Evolutionary conservation across 805 yeast genomes (phyloP).

Genomic region (Saccharomycopsis selenospora): DNA sequence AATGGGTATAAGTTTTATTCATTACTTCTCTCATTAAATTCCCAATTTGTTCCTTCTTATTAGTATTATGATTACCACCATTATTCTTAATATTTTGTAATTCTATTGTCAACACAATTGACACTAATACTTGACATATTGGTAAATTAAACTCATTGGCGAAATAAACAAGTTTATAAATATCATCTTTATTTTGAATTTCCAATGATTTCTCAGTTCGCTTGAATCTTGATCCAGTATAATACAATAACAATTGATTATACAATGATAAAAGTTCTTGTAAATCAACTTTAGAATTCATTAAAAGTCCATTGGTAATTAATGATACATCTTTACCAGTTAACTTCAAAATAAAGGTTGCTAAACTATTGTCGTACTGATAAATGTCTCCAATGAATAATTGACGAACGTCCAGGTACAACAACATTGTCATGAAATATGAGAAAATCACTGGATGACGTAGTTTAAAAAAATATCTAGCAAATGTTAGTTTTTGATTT

Average conservation of each 20-base stretch:
- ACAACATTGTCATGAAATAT: neutral
- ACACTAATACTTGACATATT: conserved; percentile 35
- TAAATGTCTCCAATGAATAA: neutral
- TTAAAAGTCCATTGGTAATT: neutral
- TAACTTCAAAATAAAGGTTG: neutral
- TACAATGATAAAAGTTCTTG: conserved; percentile 20
- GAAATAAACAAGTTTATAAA: conserved; percentile 23
- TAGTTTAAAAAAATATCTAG: neutral
- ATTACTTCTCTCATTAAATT: conserved; percentile 8
- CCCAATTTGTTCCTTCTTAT: conserved; percentile 13
- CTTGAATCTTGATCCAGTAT: neutral
- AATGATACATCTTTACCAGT: neutral
- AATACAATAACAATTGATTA: conserved; percentile 17
- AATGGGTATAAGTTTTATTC: conserved; percentile 13
- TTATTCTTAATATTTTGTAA: conserved; percentile 1
- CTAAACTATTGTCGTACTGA: neutral
- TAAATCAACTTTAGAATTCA: conserved; percentile 13
- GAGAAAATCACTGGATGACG: neutral
- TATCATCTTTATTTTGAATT: conserved; percentile 12
- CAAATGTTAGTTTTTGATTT: neutral
- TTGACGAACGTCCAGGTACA: neutral
- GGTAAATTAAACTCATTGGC: conserved; percentile 37
- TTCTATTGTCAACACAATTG: conserved; percentile 24
- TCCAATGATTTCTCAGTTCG: conserved; percentile 1
- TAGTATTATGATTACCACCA: conserved; percentile 7